A percentile compares a stretch with the other conserved stretches of the same genome.
These are phyloP conservation scores for Vitis rupestris DNA, from an alignment of 164 flowering plant genomes.

Conservation along the genomic window DNA sequence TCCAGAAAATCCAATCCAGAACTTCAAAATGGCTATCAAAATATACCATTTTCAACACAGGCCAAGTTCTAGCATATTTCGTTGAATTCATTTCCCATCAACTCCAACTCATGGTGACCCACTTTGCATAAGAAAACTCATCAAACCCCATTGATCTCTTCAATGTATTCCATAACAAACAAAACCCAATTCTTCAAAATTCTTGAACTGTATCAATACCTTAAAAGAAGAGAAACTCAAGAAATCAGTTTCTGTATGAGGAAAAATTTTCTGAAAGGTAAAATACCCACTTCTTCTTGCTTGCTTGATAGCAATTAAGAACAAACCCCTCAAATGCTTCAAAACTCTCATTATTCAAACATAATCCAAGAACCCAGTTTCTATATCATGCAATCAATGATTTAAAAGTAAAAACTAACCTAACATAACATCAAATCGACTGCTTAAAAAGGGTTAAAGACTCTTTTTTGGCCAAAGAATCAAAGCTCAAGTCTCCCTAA, in stretches of 20 bases:
- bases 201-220: not conserved
- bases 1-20: not conserved
- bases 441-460: not conserved
- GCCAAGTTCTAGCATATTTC: not conserved
- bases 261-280: too few relatives aligned
- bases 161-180: not conserved
- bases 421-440: too few relatives aligned
- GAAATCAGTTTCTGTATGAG: too few relatives aligned
- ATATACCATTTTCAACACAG: not conserved
- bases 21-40: not conserved
- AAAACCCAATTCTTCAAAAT: slow-evolving; percentile 1
- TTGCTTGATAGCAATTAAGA: not conserved
- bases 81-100: not conserved
- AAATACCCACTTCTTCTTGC: too few relatives aligned
- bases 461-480: not conserved
- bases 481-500: not conserved
- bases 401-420: too few relatives aligned
- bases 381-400: too few relatives aligned
- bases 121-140: not conserved
- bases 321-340: not conserved
- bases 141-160: not conserved
- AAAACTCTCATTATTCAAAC: not conserved
- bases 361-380: not conserved
- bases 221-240: not conserved
- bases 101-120: not conserved